Base-by-base conservation (phyloP, 768 basidiomycete species). In the Mycena albidolilacea region DNA sequence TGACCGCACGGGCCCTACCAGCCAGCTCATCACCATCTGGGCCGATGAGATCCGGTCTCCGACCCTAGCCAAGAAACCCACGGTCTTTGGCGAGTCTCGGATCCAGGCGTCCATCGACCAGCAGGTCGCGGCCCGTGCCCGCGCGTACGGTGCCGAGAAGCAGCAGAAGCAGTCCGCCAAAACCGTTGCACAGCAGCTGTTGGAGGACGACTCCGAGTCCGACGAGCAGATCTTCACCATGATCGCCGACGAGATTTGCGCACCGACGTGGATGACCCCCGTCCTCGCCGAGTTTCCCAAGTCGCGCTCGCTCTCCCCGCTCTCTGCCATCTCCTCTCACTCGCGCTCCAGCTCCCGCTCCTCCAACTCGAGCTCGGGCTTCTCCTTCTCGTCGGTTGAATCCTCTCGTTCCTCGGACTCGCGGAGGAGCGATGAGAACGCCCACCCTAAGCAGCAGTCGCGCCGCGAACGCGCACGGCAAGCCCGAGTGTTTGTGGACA, bases 151-250 rank as follows among this genome's bases (percentile, higher is more conserved):
- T 50, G 58, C 8, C 38, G 64, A 72, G 66, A 54, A 70, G 46
- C 69, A 70, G 52, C 61, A 70, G 46, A 63, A 70, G 52, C 61
- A 62, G 44, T 19, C 50, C 50, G 77, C 75, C 69, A 93, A 90
- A 85, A 94, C 93, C 3, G 84, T 92, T 39, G 93, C 93, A 3
- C 93, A 95, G 80, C 90, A 91, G 82, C 87, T 95, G 57, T 82
- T 92, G 61, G 91, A 93, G 80, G 85, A 88, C n/a, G 93, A 95
- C 79, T 82, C 84, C 72, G 90, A 91, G 75, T 92, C 92, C 57
- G 93, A 92, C 60, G 91, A 93, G 39, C 88, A 91, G 78, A 84
- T 95, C 70, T 95, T 95, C 80, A 85, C 89, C 52, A 87, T 94
- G 85, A 91, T 95, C 79, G 90, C 92, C 52, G 87, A 93, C 78